Conservation (phyloP, 169 alveolate species). For the Cryptosporidium canis region DNA sequence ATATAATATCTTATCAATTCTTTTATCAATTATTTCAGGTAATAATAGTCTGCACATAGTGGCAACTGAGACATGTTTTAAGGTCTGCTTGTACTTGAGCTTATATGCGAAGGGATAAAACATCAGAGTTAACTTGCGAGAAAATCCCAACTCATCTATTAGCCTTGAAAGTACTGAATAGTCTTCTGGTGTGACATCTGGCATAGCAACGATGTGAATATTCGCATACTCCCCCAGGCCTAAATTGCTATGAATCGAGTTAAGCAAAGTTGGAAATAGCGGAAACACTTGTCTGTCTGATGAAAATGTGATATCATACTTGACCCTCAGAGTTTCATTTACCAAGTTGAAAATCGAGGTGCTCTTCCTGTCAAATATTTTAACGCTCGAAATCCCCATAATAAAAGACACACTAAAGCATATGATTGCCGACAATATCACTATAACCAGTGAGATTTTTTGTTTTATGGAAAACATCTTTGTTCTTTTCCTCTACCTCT, state of each 20-base stretch:
- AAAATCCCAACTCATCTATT: slow-evolving; percentile 23
- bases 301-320: slow-evolving; percentile 47
- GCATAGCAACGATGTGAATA: slow-evolving; percentile 47
- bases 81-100: slow-evolving; percentile 41
- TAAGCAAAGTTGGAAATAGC: slow-evolving; percentile 50
- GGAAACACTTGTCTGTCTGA: slow-evolving; percentile 46
- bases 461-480: slow-evolving; percentile 24
- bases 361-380: slow-evolving; percentile 22
- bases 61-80: slow-evolving; percentile 69
- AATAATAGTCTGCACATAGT: slow-evolving; percentile 72
- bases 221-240: slow-evolving; percentile 18
- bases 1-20: slow-evolving; percentile 57
- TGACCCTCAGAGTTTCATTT: background rate
- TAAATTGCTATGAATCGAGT: slow-evolving; percentile 47
- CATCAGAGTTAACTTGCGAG: slow-evolving; percentile 12
- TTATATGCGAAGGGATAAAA: slow-evolving; percentile 57
- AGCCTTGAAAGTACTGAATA: background rate
- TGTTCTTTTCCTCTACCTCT: background rate
- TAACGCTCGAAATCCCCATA: slow-evolving; percentile 48
- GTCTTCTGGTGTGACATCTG: slow-evolving; percentile 45
- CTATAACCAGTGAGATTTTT: slow-evolving; percentile 20
- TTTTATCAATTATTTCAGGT: slow-evolving; percentile 30
- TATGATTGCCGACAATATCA: slow-evolving; percentile 34
- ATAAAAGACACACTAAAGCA: slow-evolving; percentile 27
- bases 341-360: slow-evolving; percentile 21